Evolutionary conservation across 495 filamentous ascomycete species (phyloP), one percentile per base, ranked within the genome.

Genomic region (Glutinoglossum americanum): DNA sequence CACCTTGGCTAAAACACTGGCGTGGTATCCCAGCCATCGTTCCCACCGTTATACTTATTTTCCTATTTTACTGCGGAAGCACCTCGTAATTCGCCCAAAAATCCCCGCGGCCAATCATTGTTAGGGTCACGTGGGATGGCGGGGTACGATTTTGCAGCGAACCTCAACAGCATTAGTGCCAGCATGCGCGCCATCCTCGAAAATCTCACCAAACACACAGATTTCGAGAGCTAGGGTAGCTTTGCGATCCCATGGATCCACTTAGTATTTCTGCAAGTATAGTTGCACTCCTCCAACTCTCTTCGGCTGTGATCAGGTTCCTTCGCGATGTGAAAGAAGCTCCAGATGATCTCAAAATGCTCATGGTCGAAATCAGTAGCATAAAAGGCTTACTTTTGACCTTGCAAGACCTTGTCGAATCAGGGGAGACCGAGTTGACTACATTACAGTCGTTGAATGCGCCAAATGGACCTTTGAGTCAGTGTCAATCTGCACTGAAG

Each of bases 221-320:
- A n/a, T n/a, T n/a, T n/a, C n/a, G n/a, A n/a, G n/a, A n/a, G n/a
- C n/a, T n/a, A n/a, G n/a, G n/a, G n/a, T n/a, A n/a, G n/a, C n/a
- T n/a, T n/a, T n/a, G n/a, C n/a, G 9, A 33, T 4, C 30, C 30
- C 30, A 33, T 33, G 30, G 49, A 53, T 17, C 49, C 49, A 28
- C 49, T 53, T 28, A 53, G 49, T 28, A 51, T 51, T 28, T 25
- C 47, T 51, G 47, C 47, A n/a, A 53, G 25, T 17, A 59, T 59
- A 9, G 32, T 15, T 26, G 13, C 53, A 35, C 21, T 59, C 15
- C 25, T 59, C 26, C 27, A 59, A 33, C 28, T 59, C 1, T 33
- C 57, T 15, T 56, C 10, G 23, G 44, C 1, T 3, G 47, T 59
- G 11, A 27, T 44, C 11, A 54, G 17, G 19, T 33, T 19, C 25